A percentile compares a stretch with the other conserved stretches of the same genome.
Evolutionary conservation across 257 asterid genomes (phyloP).

Genomic region (Nyctanthes arbortristis): DNA sequence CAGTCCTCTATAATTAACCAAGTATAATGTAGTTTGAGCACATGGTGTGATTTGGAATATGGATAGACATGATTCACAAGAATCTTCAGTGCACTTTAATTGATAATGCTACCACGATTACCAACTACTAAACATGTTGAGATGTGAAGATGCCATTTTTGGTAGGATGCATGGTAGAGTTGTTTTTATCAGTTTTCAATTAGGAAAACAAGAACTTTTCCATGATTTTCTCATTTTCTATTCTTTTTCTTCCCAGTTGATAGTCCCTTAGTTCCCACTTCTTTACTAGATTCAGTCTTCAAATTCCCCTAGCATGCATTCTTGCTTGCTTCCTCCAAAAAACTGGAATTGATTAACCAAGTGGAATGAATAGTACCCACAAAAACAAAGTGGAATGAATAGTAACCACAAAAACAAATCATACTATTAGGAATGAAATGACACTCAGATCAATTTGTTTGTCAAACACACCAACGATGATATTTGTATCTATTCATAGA

Average conservation of each 20-base stretch:
- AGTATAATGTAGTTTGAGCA: background rate
- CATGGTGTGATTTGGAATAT: background rate
- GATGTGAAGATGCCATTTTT: conserved; percentile 17
- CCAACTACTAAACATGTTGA: no score
- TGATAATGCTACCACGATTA: no score
- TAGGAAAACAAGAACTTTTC: conserved; percentile 71
- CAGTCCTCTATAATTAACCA: background rate
- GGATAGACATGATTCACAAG: background rate
- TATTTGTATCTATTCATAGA: no score
- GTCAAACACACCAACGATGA: no score
- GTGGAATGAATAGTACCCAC: no score
- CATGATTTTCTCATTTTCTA: conserved; percentile 65
- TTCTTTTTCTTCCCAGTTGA: conserved; percentile 35
- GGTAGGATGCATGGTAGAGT: conserved; percentile 16
- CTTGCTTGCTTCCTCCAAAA: conserved; percentile 65
- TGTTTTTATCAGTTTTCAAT: conserved; percentile 57
- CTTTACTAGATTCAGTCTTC: conserved; percentile 17
- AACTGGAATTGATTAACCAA: conserved; percentile 59
- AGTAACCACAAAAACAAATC: no score
- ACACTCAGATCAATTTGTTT: no score
- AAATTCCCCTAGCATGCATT: conserved; percentile 23
- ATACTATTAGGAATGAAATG: no score
- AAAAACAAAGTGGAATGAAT: no score
- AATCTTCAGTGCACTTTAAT: background rate
- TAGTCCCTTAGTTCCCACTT: conserved; percentile 25